Conservation (phyloP, 2,329 filamentous ascomycete genomes). For the Myriosclerotinia duriaeana region DNA sequence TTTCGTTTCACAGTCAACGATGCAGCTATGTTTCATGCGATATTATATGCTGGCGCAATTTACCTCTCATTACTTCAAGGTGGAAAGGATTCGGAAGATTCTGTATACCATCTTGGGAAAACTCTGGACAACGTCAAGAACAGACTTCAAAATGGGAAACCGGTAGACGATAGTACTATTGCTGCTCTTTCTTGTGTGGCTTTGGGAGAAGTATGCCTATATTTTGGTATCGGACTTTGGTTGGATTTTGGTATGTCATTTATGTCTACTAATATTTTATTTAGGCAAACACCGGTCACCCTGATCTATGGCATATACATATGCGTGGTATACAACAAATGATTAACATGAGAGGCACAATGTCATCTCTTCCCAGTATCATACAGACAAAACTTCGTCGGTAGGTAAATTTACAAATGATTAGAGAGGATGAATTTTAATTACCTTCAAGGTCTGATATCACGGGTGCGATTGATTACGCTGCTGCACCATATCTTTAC, state of each 20-base stretch:
- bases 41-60: slow-evolving; percentile 32
- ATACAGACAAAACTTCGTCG: slow-evolving; percentile 31
- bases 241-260: neutral
- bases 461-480: slow-evolving; percentile 34
- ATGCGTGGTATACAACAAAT: slow-evolving; percentile 34
- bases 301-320: slow-evolving; percentile 30
- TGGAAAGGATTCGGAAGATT: slow-evolving; percentile 26
- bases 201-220: slow-evolving; percentile 28
- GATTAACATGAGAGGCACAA: slow-evolving; percentile 21
- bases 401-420: slow-evolving; percentile 10
- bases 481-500: slow-evolving; percentile 27
- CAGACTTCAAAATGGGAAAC: slow-evolving; percentile 11
- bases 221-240: neutral
- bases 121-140: slow-evolving; percentile 29
- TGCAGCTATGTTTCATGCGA: slow-evolving; percentile 31
- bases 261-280: neutral
- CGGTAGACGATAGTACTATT: slow-evolving; percentile 7
- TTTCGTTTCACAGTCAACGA: slow-evolving; percentile 32
- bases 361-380: slow-evolving; percentile 23
- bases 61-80: slow-evolving; percentile 30
- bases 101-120: slow-evolving; percentile 26
- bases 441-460: slow-evolving; percentile 30
- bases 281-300: slow-evolving; percentile 30
- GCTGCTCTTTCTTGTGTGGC: slow-evolving; percentile 31
- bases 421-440: neutral